Percentiles rank a stretch among this genome's conserved stretches.
phyloP scores from a whole-genome alignment of 2,329 filamentous ascomycete genomes.

The Fonsecaea pedrosoi region DNA sequence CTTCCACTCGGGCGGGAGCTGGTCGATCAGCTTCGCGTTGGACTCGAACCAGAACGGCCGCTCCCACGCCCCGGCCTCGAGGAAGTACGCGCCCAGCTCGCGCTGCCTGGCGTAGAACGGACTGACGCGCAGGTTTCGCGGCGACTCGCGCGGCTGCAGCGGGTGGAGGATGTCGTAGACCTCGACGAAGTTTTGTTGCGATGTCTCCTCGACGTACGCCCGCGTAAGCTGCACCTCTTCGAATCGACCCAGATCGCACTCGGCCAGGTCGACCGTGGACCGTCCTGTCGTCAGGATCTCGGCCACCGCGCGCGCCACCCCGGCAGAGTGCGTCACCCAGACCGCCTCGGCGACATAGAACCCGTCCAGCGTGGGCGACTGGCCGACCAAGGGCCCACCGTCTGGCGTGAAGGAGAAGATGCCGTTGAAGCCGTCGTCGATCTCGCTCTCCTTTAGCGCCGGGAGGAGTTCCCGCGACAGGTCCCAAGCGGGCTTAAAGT shows the following conservation, averaged over 20 bases:
- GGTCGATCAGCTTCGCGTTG: conserved; percentile 60
- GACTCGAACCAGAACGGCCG: conserved; percentile 68
- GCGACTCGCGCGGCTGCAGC: conserved; percentile 63
- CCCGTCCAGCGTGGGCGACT: conserved; percentile 64
- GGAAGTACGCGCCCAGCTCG: conserved; percentile 61
- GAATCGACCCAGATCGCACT: conserved; percentile 67
- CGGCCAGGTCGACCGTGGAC: conserved; percentile 63
- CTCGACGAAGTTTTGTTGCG: conserved; percentile 67
- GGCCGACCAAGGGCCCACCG: conserved; percentile 65
- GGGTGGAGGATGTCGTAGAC: conserved; percentile 71
- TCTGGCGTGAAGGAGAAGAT: conserved; percentile 72
- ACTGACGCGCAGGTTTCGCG: conserved; percentile 64
- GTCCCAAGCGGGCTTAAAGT: conserved; percentile 68
- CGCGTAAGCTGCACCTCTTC: conserved; percentile 65
- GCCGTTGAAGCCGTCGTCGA: conserved; percentile 69
- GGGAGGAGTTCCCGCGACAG: conserved; percentile 63
- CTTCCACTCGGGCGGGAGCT: conserved; percentile 61
- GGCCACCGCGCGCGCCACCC: conserved; percentile 66
- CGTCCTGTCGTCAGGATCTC: conserved; percentile 64
- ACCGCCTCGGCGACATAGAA: conserved; percentile 71
- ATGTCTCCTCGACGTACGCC: conserved; percentile 65
- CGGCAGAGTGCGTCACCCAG: conserved; percentile 71
- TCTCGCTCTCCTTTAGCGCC: conserved; percentile 56
- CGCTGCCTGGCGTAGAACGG: conserved; percentile 63
- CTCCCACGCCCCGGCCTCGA: conserved; percentile 67